These are phyloP conservation scores for Fusarium setosum DNA, from an alignment of 2,329 filamentous ascomycete genomes.

Conservation along the genomic window DNA sequence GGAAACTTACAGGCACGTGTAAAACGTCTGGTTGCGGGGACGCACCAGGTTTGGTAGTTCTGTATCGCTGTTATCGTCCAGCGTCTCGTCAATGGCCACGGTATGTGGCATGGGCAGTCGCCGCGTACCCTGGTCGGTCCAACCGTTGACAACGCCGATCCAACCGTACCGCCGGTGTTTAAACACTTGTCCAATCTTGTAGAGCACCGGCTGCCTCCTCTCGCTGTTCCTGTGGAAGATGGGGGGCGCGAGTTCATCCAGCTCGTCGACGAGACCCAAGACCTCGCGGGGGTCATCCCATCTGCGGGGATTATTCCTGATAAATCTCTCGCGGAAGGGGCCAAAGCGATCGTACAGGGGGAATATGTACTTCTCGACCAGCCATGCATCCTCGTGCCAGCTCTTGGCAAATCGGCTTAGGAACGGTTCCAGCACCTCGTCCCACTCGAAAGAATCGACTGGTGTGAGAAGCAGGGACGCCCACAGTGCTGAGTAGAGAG, in stretches of 20 bases:
- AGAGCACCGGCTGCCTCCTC: conserved; percentile 51
- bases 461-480: conserved; percentile 69
- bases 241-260: conserved; percentile 56
- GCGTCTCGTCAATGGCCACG: conserved; percentile 41
- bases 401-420: conserved; percentile 56
- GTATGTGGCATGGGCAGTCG: conserved; percentile 42
- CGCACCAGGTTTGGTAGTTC: conserved; percentile 42
- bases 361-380: conserved; percentile 74
- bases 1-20: conserved; percentile 79
- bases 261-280: conserved; percentile 52
- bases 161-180: conserved; percentile 84
- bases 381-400: conserved; percentile 73
- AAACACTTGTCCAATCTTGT: conserved; percentile 85
- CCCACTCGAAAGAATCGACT: conserved; percentile 61
- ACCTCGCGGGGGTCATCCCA: conserved; percentile 47
- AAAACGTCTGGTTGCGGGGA: conserved; percentile 69
- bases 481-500: conserved; percentile 82
- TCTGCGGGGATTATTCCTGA: conserved; percentile 40
- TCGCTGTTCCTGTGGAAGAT: conserved; percentile 46
- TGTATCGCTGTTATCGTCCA: conserved; percentile 42
- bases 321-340: conserved; percentile 43
- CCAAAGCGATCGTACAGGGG: conserved; percentile 67
- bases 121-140: conserved; percentile 67
- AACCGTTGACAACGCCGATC: conserved; percentile 87
- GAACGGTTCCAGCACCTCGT: conserved; percentile 73